Evolutionary conservation across 306 rosid species (phyloP).

Genomic region (Neltuma alba): DNA sequence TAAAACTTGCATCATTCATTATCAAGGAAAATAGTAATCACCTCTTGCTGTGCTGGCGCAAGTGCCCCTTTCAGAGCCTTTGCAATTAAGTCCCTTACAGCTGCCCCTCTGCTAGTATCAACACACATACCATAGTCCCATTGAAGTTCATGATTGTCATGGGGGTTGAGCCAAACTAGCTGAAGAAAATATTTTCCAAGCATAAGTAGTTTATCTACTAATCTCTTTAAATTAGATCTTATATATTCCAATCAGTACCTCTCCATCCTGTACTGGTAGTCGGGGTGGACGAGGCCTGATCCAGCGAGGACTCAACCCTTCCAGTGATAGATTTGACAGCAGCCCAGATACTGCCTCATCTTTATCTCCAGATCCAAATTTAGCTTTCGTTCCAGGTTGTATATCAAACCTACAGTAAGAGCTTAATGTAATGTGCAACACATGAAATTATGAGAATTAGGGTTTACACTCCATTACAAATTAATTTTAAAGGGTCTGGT

Average conservation of each 20-base stretch:
- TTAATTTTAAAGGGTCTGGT: neutral
- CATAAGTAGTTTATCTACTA: slow-evolving; percentile 42
- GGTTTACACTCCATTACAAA: slow-evolving; percentile 24
- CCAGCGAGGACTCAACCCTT: slow-evolving; percentile 90
- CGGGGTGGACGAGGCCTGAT: slow-evolving; percentile 93
- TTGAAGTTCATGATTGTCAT: slow-evolving; percentile 81
- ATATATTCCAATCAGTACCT: slow-evolving; percentile 54
- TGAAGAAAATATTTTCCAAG: slow-evolving; percentile 50
- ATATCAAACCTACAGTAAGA: slow-evolving; percentile 68
- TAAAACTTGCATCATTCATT: neutral
- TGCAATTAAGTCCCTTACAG: slow-evolving; percentile 83
- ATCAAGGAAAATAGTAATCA: slow-evolving; percentile 28
- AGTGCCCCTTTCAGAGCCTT: slow-evolving; percentile 97
- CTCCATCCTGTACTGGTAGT: slow-evolving; percentile 83
- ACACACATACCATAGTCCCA: slow-evolving; percentile 98
- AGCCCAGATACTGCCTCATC: slow-evolving; percentile 77
- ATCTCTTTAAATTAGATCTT: slow-evolving; percentile 28
- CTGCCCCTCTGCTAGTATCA: slow-evolving; percentile 96
- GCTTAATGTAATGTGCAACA: slow-evolving; percentile 29
- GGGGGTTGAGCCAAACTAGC: slow-evolving; percentile 98
- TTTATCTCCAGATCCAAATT: slow-evolving; percentile 84
- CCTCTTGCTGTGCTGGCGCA: slow-evolving; percentile 93
- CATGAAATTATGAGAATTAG: neutral
- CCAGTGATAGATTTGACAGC: slow-evolving; percentile 69
- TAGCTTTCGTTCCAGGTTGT: slow-evolving; percentile 74